Evolutionary conservation across 2,329 filamentous ascomycete genomes (phyloP).

Genomic region (Rutstroemia sp.): DNA sequence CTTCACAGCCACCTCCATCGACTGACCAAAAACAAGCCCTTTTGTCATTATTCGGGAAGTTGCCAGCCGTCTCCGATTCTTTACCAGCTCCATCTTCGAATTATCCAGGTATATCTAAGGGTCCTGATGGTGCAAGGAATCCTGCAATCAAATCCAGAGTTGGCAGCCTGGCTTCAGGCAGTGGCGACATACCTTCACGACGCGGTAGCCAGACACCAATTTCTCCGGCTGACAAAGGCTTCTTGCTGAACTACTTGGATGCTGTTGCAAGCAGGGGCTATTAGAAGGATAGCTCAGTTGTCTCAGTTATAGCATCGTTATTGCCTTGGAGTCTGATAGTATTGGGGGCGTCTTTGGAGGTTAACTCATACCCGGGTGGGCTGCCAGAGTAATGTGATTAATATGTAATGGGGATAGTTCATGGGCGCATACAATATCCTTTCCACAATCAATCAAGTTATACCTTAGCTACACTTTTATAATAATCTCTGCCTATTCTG

Average conservation of each 20-base stretch:
- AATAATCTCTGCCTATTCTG: too few relatives aligned
- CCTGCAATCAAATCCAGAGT: conserved; percentile 25
- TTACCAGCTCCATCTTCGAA: conserved; percentile 5
- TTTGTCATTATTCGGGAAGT: conserved; percentile 26
- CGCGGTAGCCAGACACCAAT: conserved; percentile 47
- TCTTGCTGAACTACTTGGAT: conserved; percentile 69
- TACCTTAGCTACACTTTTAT: too few relatives aligned
- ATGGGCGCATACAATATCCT: too few relatives aligned
- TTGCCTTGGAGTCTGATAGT: too few relatives aligned
- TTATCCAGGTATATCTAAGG: conserved; percentile 8
- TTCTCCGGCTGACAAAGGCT: conserved; percentile 65
- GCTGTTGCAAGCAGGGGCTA: conserved; percentile 28
- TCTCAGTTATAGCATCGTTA: not conserved
- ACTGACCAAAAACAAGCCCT: conserved; percentile 40
- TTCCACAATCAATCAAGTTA: too few relatives aligned
- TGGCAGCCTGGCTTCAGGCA: conserved; percentile 23
- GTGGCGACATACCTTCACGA: conserved; percentile 24
- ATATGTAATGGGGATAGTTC: too few relatives aligned
- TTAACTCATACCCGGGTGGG: too few relatives aligned
- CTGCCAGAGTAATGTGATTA: too few relatives aligned
- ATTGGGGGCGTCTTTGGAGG: too few relatives aligned
- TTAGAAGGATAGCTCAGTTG: not conserved
- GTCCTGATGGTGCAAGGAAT: conserved; percentile 11
- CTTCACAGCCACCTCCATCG: conserved; percentile 31
- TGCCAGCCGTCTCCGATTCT: conserved; percentile 9